Base-by-base conservation (phyloP, 1,284 basidiomycete species). In the Rhodotorula sp. region DNA sequence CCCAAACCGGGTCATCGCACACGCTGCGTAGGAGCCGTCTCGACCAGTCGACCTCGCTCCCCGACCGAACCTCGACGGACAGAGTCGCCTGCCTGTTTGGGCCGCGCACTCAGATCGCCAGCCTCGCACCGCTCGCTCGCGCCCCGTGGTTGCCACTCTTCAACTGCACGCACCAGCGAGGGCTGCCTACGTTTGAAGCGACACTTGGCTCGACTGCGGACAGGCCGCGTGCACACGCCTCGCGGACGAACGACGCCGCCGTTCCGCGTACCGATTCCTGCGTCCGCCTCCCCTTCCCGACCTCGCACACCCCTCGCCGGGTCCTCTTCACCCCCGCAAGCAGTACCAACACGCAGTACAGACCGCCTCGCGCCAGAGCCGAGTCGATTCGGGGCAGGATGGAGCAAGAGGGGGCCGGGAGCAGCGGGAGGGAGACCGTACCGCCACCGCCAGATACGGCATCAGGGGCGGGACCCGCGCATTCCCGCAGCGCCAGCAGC, bases 61-160 rank as follows among this genome's bases (percentile, higher is more conserved):
- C 48, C 48, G 48, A 49, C 48, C 48, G 48, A 18, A 20, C 20
- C 48, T 49, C 20, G 20, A 10, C 48, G 48, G 20, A 49, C 53
- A 26, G 53, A 54, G 53, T 54, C 53, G 53, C 53, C 53, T 54
- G 53, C 53, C 53, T 54, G 26, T 54, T 54, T 54, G 53, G 53
- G 53, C 26, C 26, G 53, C n/a, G 17, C 29, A 12, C 10, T 17
- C 29, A 10, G 15, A 12, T 29, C 53, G 53, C 53, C 26, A 26
- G n/a, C 26, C n/a, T 49, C 48, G 48, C 37, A 42, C 37, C 10
- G 10, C 37, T 49, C 48, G 48, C 48, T 49, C 14, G 48, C 20
- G 48, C 8, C 5, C 20, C 48, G 37, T 42, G 37, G 10, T 12
- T 12, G 37, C 1, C 3, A 42, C 37, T 2, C 37, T 42, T 42